Evolutionary conservation across 768 basidiomycete genomes (phyloP).

Genomic region (Termitomyces sp.): DNA sequence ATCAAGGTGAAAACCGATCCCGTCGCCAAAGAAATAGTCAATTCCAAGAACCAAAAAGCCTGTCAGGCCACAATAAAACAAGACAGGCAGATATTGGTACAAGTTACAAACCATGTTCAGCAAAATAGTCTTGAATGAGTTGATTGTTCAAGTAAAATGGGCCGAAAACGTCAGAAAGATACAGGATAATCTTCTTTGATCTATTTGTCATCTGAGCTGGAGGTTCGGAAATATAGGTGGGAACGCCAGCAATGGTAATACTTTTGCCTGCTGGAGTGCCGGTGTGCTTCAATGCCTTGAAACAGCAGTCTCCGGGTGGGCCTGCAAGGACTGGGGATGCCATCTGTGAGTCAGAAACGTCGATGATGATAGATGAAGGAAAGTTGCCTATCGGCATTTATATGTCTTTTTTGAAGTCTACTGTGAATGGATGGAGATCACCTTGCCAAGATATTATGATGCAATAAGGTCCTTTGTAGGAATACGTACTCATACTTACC

Average conservation of each 20-base stretch:
- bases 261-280: slow-evolving; percentile 42
- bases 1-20: slow-evolving; percentile 34
- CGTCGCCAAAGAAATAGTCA: slow-evolving; percentile 63
- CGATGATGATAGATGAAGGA: not conserved
- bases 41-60: slow-evolving; percentile 55
- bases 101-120: slow-evolving; percentile 41
- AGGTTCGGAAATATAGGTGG: slow-evolving; percentile 53
- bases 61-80: slow-evolving; percentile 14
- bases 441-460: not conserved
- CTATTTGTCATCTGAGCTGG: slow-evolving; percentile 10
- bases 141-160: slow-evolving; percentile 55
- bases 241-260: slow-evolving; percentile 34
- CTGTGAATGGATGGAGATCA: not conserved
- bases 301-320: slow-evolving; percentile 47
- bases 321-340: slow-evolving; percentile 32
- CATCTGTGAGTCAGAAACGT: not conserved
- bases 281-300: slow-evolving; percentile 44
- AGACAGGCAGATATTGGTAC: not conserved
- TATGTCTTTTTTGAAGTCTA: not conserved
- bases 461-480: not conserved
- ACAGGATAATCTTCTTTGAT: slow-evolving; percentile 46
- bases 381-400: not conserved
- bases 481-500: not conserved
- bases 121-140: slow-evolving; percentile 61
- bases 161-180: slow-evolving; percentile 55